Evolutionary conservation across 228 moss, liverwort and hornwort species (phyloP).

Genomic region (Sphagnum fallax): DNA sequence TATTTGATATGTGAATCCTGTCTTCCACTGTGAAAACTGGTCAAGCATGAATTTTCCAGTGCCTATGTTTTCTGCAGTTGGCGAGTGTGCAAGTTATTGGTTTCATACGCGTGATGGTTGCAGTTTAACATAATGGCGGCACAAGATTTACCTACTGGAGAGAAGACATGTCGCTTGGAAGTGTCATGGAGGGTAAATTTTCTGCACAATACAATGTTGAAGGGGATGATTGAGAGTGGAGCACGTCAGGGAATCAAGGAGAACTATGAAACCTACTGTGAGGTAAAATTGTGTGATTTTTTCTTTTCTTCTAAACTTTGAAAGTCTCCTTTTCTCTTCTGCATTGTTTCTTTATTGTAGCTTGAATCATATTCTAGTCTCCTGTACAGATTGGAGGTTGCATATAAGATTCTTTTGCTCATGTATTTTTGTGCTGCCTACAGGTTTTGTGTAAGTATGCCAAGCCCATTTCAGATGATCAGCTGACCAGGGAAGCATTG

Average conservation of each 20-base stretch:
- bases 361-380: background rate
- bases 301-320: no score
- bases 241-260: constrained; percentile 76
- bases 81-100: no score
- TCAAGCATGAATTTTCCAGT: no score
- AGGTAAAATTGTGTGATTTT: constrained; percentile 12
- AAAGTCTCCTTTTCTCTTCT: no score
- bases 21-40: no score
- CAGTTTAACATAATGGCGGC: constrained; percentile 55
- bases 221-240: constrained; percentile 55
- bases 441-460: constrained; percentile 41
- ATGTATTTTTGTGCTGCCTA: background rate
- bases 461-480: constrained; percentile 23
- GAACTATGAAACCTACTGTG: constrained; percentile 26
- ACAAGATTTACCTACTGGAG: constrained; percentile 29
- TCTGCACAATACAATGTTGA: constrained; percentile 60
- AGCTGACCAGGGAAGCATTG: constrained; percentile 6
- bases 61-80: no score
- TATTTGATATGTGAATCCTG: no score
- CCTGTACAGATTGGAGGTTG: background rate
- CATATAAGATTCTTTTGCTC: background rate
- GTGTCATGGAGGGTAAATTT: constrained; percentile 75
- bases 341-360: no score
- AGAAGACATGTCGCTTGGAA: constrained; percentile 44
- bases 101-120: constrained; percentile 2